phyloP scores from a whole-genome alignment of 78 protist species.

The Acrasis kona region DNA sequence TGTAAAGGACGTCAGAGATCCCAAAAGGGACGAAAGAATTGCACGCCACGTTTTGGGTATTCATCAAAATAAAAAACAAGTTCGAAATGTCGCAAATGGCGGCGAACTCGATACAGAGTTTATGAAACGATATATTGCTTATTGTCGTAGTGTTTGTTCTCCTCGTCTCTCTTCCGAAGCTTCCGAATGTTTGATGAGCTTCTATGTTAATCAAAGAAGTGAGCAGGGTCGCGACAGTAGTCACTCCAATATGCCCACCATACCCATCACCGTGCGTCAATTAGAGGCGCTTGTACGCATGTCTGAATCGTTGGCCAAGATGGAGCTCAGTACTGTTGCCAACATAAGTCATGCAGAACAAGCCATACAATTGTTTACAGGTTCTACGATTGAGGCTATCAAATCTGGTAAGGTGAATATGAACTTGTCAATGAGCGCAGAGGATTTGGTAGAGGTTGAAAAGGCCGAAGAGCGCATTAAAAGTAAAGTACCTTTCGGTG shows the following conservation, averaged over 20 bases:
- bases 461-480: slow-evolving; percentile 5
- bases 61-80: slow-evolving; percentile 12
- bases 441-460: not conserved
- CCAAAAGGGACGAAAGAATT: slow-evolving; percentile 49
- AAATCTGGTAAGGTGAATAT: slow-evolving; percentile 1
- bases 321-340: slow-evolving; percentile 1
- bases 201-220: slow-evolving; percentile 27
- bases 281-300: slow-evolving; percentile 82
- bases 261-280: slow-evolving; percentile 78
- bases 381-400: slow-evolving; percentile 21
- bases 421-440: not conserved
- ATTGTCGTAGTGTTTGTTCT: slow-evolving; percentile 28
- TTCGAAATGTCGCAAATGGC: not conserved
- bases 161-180: slow-evolving; percentile 81
- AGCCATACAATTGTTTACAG: slow-evolving; percentile 17
- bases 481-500: not conserved
- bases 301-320: slow-evolving; percentile 18
- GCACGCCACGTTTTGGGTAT: slow-evolving; percentile 42
- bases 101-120: not conserved
- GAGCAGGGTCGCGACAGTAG: not conserved
- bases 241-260: slow-evolving; percentile 3
- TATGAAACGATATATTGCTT: slow-evolving; percentile 64
- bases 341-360: slow-evolving; percentile 12
- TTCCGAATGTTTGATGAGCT: slow-evolving; percentile 19
- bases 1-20: slow-evolving; percentile 70